Evolutionary conservation across 164 flowering plant genomes (phyloP), one percentile per base, ranked within the genome.

Genomic region (Dillenia turbinata): DNA sequence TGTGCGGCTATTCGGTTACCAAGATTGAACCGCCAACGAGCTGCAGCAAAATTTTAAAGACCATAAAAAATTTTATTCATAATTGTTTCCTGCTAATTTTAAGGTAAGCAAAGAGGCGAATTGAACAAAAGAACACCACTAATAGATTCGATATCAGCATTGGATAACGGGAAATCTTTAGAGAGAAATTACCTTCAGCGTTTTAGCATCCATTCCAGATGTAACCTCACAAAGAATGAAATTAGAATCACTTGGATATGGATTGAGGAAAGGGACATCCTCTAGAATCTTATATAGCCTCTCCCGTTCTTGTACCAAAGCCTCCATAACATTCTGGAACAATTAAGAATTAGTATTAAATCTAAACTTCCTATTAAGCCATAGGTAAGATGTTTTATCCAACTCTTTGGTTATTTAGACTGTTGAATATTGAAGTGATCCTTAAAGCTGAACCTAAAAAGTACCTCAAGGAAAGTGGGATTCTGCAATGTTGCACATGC

Each of bases 401-500:
- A 33, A 33, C 40, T 33, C 40, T 5, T 33, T 33, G 40, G 40
- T 33, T 33, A 33, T 0, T 33, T 33, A 4, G 7, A 33, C 40
- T 33, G 0, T 33, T 6, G 7, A 33, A 33, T 33, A 33, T 33
- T 33, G 6, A 33, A 33, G 40, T 33, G 40, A 33, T 33, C n/a
- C n/a, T n/a, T n/a, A 16, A 52, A 54, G 33, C 19, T n/a, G 24
- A 67, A 8, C 49, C 40, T n/a, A 56, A 19, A 69, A n/a, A 52
- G 44, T 72, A 89, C 99, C 91, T 95, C 95, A 45, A 95, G 75
- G 73, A 92, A 95, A 44, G 62, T 47, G 1, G 98, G 91, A 70
- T 95, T 95, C 73, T 83, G 77, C 79, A 95, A 69, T 57, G 99
- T 98, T 57, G 95, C 93, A 67, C 97, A 92, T 12, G 99, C 99